Percentiles rank a stretch among this genome's conserved stretches.
Evolutionary conservation across 1,284 basidiomycete genomes (phyloP).

Genomic region (Ganoderma multipileum): DNA sequence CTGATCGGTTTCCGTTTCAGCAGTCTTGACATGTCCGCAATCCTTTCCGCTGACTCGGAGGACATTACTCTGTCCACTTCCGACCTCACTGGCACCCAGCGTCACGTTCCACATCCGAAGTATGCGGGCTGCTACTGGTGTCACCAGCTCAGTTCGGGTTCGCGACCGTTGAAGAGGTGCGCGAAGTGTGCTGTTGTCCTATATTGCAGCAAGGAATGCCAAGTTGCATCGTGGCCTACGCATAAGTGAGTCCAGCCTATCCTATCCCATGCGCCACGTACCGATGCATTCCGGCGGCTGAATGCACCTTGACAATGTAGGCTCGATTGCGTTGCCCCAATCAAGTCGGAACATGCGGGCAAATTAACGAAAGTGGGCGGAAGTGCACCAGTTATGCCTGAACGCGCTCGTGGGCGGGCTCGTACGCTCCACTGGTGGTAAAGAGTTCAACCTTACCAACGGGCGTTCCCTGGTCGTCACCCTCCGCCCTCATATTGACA

Average conservation of each 20-base stretch:
- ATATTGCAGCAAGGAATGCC: background rate
- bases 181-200: background rate
- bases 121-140: background rate
- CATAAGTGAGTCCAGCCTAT: background rate
- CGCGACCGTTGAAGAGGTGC: background rate
- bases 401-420: background rate
- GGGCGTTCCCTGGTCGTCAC: background rate
- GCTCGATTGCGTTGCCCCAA: background rate
- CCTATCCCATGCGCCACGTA: background rate
- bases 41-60: background rate
- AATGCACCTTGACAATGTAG: background rate
- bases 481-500: background rate
- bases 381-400: background rate
- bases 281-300: background rate
- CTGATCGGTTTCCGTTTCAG: too few relatives aligned
- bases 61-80: background rate
- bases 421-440: background rate
- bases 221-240: background rate
- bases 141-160: background rate
- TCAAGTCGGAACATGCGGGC: background rate
- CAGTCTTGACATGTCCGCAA: background rate
- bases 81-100: background rate
- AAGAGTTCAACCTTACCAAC: background rate
- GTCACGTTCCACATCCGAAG: background rate
- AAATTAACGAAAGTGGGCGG: background rate